phyloP scores from a whole-genome alignment of 441 rosid species.

The Croton setiger region DNA sequence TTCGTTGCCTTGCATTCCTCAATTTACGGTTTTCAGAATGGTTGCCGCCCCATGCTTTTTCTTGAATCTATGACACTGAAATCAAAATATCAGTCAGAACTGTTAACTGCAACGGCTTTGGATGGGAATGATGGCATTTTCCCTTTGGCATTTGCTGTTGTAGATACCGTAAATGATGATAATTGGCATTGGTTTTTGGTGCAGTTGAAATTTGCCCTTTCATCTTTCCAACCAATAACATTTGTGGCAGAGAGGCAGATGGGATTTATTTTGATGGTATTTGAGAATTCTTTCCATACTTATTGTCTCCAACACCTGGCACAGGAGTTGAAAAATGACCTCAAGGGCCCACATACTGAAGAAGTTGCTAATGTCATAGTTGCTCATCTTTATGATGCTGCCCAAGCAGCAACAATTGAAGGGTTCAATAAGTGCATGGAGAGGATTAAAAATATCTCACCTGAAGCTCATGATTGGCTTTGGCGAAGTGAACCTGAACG shows the following conservation, averaged over 20 bases:
- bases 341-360: constrained; percentile 35
- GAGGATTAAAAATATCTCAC: constrained; percentile 40
- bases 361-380: constrained; percentile 33
- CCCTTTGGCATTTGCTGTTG: constrained; percentile 48
- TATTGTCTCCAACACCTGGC: constrained; percentile 37
- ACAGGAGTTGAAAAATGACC: constrained; percentile 35
- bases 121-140: constrained; percentile 49
- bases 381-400: constrained; percentile 35
- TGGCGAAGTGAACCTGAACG: constrained; percentile 41
- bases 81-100: constrained; percentile 41
- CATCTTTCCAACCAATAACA: constrained; percentile 35
- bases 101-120: constrained; percentile 47
- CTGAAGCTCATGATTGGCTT: constrained; percentile 45
- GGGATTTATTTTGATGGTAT: constrained; percentile 29
- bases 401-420: constrained; percentile 35
- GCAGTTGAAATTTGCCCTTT: constrained; percentile 35
- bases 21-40: constrained; percentile 42
- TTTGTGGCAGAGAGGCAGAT: constrained; percentile 39
- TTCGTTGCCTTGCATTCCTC: constrained; percentile 43
- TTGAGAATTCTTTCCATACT: constrained; percentile 39
- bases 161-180: constrained; percentile 38
- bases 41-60: constrained; percentile 49
- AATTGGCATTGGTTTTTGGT: constrained; percentile 51
- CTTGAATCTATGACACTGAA: constrained; percentile 36
- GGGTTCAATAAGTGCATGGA: constrained; percentile 31